Conservation (phyloP, 148 eudicot genomes). For the Cornus controversa region DNA sequence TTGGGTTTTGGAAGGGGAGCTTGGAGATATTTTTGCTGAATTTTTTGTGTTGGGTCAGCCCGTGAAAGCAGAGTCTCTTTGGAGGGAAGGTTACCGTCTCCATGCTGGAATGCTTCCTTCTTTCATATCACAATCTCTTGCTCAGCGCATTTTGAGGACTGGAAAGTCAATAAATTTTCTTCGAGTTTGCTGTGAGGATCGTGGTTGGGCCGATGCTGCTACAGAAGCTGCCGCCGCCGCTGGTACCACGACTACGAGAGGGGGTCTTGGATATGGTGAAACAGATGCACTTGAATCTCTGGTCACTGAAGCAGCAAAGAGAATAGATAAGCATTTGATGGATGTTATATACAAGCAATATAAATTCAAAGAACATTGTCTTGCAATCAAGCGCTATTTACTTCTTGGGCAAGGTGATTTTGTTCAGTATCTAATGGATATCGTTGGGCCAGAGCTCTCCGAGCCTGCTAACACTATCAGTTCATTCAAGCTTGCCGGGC, state of each 20-base stretch:
- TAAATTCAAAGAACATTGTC: slow-evolving; percentile 93
- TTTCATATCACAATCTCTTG: slow-evolving; percentile 92
- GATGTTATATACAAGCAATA: slow-evolving; percentile 73
- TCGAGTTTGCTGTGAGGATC: slow-evolving; percentile 92
- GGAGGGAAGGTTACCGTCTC: slow-evolving; percentile 93
- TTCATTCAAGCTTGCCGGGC: slow-evolving; percentile 86
- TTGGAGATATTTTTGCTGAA: slow-evolving; percentile 87
- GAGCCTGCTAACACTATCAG: slow-evolving; percentile 96
- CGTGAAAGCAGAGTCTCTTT: slow-evolving; percentile 87
- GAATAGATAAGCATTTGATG: slow-evolving; percentile 84
- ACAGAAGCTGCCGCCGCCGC: slow-evolving; percentile 96
- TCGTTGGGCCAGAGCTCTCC: slow-evolving; percentile 90
- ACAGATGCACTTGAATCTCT: slow-evolving; percentile 91
- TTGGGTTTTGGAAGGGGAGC: slow-evolving; percentile 99
- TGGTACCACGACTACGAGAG: slow-evolving; percentile 84
- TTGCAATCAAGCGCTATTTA: slow-evolving; percentile 90
- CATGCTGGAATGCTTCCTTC: slow-evolving; percentile 92
- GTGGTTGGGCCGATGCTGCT: slow-evolving; percentile 95
- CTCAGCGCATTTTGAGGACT: slow-evolving; percentile 79
- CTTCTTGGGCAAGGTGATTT: slow-evolving; percentile 99
- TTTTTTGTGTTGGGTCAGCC: slow-evolving; percentile 88
- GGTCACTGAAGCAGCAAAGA: slow-evolving; percentile 92
- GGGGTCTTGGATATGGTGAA: slow-evolving; percentile 95
- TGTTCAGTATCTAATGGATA: slow-evolving; percentile 97
- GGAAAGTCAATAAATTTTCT: slow-evolving; percentile 98